Conservation (phyloP, 495 filamentous ascomycete species). For the Xylaria nigripes region DNA sequence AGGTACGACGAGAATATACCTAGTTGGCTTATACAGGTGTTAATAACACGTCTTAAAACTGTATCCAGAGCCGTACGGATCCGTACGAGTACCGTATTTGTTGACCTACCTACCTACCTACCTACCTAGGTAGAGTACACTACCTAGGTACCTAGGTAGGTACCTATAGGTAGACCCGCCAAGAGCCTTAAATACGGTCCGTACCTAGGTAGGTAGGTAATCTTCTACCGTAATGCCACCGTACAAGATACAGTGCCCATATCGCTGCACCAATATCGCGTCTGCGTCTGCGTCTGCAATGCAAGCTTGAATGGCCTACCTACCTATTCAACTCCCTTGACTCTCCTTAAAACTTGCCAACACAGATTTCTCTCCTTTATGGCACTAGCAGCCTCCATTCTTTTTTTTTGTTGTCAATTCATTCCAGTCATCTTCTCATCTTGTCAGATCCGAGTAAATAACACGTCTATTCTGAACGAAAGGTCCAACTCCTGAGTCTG, state of each 20-base stretch:
- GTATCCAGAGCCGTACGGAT: too few species aligned
- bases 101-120: too few species aligned
- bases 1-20: too few species aligned
- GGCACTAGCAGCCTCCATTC: neutral
- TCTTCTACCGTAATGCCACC: neutral
- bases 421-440: neutral
- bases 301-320: neutral
- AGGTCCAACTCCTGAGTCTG: neutral
- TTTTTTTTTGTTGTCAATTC: neutral
- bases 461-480: neutral
- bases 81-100: too few species aligned
- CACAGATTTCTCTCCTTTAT: constrained; percentile 2
- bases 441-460: neutral
- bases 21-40: too few species aligned
- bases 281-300: constrained; percentile 5
- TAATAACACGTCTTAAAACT: too few species aligned
- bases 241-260: neutral
- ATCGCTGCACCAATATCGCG: neutral
- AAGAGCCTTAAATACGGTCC: too few species aligned
- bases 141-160: too few species aligned
- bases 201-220: too few species aligned
- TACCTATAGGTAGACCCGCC: too few species aligned
- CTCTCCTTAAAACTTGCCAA: constrained; percentile 5
- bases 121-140: too few species aligned
- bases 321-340: neutral